Evolutionary conservation across 352 stramenopile genomes (phyloP), one percentile per base, ranked within the genome.

Genomic region (Phytopythium mirpurense): DNA sequence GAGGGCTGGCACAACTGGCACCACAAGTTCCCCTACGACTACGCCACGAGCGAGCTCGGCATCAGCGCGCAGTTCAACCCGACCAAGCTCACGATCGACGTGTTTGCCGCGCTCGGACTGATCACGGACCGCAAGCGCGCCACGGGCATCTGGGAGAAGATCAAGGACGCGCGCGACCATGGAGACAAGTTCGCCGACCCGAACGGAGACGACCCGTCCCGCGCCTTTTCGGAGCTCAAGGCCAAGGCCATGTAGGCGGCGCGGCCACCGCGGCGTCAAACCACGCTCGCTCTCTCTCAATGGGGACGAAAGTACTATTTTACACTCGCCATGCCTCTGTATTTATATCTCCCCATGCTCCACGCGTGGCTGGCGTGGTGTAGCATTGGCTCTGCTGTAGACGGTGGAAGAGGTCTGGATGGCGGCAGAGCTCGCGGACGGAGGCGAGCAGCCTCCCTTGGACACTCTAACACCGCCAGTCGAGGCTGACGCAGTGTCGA

Each of bases 21-120:
- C 75, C 97, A 99, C 91, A 98, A 99, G 74, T 99, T 99, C 70
- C 97, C 97, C 48, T 99, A 98, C 81, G 96, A 99, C 68, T 99
- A 99, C 76, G 91, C 95, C 37, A 94, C 96, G n/a, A 96, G 81
- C 45, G 96, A 98, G 77, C 98, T 96, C 62, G 96, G 95, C 38
- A 79, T 97, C 49, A 88, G 79, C 12, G 76, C 78, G 56, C 96
- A 99, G 76, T 98, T 98, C 79, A 98, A 99, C 72, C 96, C 96
- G 14, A 98, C 88, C 48, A 98, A 98, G 72, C 63, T 98, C 31
- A 89, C 97, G 66, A 99, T 99, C 67, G 95, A 98, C 71, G 58
- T 86, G 18, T 82, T 93, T 40, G 90, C 91, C 2, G 51, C 69
- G 9, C 54, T 98, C 19, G 96, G 96, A 15, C 68, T 99, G 19